These are phyloP conservation scores for Carex cristatella DNA, from an alignment of 176 grass and related monocot species.

Conservation along the genomic window DNA sequence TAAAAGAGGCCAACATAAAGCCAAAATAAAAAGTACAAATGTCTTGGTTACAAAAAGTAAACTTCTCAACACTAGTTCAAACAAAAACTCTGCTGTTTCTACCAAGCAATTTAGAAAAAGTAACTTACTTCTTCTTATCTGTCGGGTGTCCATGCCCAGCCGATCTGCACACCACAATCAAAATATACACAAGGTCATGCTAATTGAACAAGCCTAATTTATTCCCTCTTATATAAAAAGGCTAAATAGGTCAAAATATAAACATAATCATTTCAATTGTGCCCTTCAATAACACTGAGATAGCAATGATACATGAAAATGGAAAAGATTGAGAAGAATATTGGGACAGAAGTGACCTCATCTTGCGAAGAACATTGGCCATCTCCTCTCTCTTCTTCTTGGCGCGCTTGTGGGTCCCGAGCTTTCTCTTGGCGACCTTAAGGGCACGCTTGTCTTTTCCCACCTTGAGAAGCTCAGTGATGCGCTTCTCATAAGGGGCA, in stretches of 20 bases:
- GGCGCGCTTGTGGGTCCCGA: constrained; percentile 27
- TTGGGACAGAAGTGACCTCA: constrained; percentile 1
- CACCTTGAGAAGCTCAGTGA: constrained; percentile 32
- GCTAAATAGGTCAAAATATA: too few species aligned
- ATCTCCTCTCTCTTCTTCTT: constrained; percentile 40
- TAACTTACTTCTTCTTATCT: constrained; percentile 25
- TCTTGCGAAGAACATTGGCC: constrained; percentile 31
- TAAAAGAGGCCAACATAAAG: neutral
- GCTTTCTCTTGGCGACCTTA: constrained; percentile 28
- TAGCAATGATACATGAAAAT: neutral
- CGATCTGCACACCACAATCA: neutral
- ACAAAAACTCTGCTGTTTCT: neutral
- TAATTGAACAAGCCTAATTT: neutral
- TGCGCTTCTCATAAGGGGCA: constrained; percentile 27
- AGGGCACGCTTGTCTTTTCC: constrained; percentile 30
- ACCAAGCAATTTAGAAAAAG: neutral
- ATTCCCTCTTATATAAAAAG: too few species aligned
- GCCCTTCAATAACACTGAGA: neutral
- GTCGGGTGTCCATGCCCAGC: constrained; percentile 12
- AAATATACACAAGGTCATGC: neutral
- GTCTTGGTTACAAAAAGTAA: neutral
- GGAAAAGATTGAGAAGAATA: neutral
- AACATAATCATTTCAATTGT: neutral
- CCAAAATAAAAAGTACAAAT: neutral
- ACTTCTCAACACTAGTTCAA: neutral